A percentile compares a stretch with the other conserved stretches of the same genome.
phyloP scores from a whole-genome alignment of 2,329 filamentous ascomycete genomes.

The Trichoderma sp. region DNA sequence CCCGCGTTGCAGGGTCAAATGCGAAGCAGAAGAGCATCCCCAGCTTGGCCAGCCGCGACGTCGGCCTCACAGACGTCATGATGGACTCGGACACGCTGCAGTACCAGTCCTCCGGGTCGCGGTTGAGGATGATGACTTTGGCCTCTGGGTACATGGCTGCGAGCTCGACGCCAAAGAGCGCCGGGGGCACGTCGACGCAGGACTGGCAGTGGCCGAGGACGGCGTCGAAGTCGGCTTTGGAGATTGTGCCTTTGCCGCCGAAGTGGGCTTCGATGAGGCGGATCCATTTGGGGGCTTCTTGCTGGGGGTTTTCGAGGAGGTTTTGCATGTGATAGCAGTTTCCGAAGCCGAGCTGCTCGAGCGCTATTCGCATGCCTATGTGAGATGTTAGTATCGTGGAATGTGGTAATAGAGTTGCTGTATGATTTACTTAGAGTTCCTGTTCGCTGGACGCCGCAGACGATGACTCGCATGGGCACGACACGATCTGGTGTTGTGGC shows the following conservation, averaged over 20 bases:
- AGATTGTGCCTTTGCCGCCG: conserved; percentile 38
- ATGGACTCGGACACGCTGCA: conserved; percentile 37
- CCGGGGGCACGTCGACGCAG: conserved; percentile 59
- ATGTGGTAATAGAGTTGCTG: not conserved
- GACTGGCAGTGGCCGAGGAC: conserved; percentile 53
- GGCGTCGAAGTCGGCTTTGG: conserved; percentile 50
- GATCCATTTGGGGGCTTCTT: conserved; percentile 38
- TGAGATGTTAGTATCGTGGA: not conserved
- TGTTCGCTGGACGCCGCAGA: conserved; percentile 46
- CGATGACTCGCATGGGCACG: conserved; percentile 47
- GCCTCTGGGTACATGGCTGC: conserved; percentile 43
- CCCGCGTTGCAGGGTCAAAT: conserved; percentile 36
- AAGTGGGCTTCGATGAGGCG: conserved; percentile 42
- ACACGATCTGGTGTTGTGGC: conserved; percentile 36
- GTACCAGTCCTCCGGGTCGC: conserved; percentile 47
- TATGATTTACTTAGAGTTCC: conserved; percentile 43
- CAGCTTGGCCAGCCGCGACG: not conserved
- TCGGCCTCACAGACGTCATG: conserved; percentile 27
- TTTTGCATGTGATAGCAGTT: conserved; percentile 46
- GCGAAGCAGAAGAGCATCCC: conserved; percentile 37
- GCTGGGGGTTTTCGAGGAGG: conserved; percentile 36
- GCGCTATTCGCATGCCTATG: conserved; percentile 43
- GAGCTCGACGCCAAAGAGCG: conserved; percentile 52
- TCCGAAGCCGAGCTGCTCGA: conserved; percentile 43
- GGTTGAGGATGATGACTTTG: conserved; percentile 46